Evolutionary conservation across 2,329 filamentous ascomycete species (phyloP), one percentile per base, ranked within the genome.

Genomic region (Curvularia sp.): DNA sequence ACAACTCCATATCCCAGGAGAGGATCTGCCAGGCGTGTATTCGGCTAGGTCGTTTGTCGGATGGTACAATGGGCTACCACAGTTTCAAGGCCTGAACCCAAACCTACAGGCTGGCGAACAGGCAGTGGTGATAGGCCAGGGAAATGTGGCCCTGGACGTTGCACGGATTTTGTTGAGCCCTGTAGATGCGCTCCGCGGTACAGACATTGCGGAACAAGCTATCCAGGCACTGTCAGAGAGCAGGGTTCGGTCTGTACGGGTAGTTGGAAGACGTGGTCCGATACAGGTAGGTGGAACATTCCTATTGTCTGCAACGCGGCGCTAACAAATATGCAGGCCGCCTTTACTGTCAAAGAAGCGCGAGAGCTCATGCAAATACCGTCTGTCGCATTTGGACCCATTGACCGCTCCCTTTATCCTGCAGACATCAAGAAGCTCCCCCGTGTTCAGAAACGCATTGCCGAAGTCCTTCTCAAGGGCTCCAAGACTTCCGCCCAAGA

Each of bases 31-130:
- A 26, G 92, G 91, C 2, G 87, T 98, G 18, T 89, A 93, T 74
- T 97, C 93, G 7, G 95, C 95, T 2, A 87, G 95, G 28, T 89
- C 93, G 39, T 97, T 98, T 75, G 95, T 99, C 1, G 95, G 93
- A 18, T 99, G 95, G 95, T 99, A 99, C 78, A 99, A 99, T 76
- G 95, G 95, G 2, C 83, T 97, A 2, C 95, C 95, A 0, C 91
- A 96, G 67, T 91, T 91, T 72, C 85, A 89, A 20, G 77, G 85
- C 66, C 80, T 97, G 7, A 81, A 85, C n/a, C 91, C 93, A 0
- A 86, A 92, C 71, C 83, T 98, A 26, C 85, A 87, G 0, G 81
- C 83, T 9, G 90, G 90, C 0, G 92, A 97, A 50, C 89, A 93
- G 61, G 95, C 92, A 1, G 87, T 97, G 31, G 84, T 99, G 48